Evolutionary conservation across 140 eudicot genomes (phyloP).

Genomic region (Anethum foeniculum): DNA sequence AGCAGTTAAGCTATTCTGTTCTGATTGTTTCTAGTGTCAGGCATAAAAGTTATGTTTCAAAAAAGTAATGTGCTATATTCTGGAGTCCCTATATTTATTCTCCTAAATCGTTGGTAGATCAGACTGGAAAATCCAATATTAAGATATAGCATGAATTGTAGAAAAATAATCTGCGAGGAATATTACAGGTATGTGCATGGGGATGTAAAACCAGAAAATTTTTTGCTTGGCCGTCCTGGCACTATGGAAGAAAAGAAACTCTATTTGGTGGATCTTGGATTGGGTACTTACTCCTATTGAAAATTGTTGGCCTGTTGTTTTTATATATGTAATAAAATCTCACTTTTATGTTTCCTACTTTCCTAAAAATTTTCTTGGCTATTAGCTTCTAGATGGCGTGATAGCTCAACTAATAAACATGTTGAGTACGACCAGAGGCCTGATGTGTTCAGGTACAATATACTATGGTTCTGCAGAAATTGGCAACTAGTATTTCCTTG

Average conservation of each 20-base stretch:
- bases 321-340: not conserved
- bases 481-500: not conserved
- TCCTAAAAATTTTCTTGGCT: conserved; percentile 3
- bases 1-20: not conserved
- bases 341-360: not conserved
- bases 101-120: not conserved
- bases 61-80: not conserved
- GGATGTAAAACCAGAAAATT: conserved; percentile 78
- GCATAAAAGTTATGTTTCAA: not conserved
- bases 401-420: conserved; percentile 40
- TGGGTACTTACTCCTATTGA: conserved; percentile 29
- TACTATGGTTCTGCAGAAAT: not conserved
- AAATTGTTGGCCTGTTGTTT: not conserved
- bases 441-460: conserved; percentile 61
- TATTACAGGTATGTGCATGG: conserved; percentile 56
- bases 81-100: not conserved
- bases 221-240: conserved; percentile 68
- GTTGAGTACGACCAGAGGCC: conserved; percentile 75
- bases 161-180: not conserved
- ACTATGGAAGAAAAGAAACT: conserved; percentile 64
- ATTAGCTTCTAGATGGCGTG: conserved; percentile 70
- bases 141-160: not conserved
- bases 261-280: conserved; percentile 70
- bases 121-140: not conserved
- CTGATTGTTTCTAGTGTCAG: not conserved